Evolutionary conservation across 305 asterid species (phyloP), one percentile per base, ranked within the genome.

Genomic region (Petunia hybrid): DNA sequence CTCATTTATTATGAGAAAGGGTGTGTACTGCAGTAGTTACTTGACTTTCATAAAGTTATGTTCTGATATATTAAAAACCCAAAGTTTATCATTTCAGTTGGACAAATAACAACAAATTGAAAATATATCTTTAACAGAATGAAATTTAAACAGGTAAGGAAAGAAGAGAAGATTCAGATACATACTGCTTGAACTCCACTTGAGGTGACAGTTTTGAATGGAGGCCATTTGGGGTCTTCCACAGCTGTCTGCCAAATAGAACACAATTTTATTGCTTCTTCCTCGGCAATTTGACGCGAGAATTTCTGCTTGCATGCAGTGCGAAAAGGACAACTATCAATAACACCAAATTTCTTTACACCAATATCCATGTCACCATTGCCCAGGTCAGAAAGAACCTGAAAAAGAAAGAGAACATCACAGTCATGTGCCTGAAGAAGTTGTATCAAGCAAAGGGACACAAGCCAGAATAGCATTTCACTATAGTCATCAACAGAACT

Each of bases 381-480:
- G 76, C 53, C 4, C 76, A 69, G 56, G 41, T 22, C 60, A 70
- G 77, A 70, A 70, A 70, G 42, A 70, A 46, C 59, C 60, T 70
- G 59, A 8, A 46, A 1, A 22, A 70, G 42, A 70, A 31, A 70
- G 16, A 45, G 22, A 46, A 5, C 60, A 45, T 22, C 42, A 4
- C 60, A 9, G 8, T 46, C 55, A 42, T 67, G 75, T 42, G 35
- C n/a, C 31, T n/a, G 14, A 67, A n/a, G 75, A 67, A n/a, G 8
- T 67, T 42, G n/a, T 38, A 67, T 42, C 55, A 53, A 67, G 55
- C 51, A 41, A 67, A 67, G 75, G 14, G 41, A 67, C 75, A 67
- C 14, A 67, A 42, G 14, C 13, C 75, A 67, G 75, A 67, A 43
- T 40, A 3, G 3, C 2, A 6, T 41, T 67, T 67, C 55, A 42